Evolutionary conservation across 306 rosid species (phyloP).

Genomic region (Begonia loranthoides): DNA sequence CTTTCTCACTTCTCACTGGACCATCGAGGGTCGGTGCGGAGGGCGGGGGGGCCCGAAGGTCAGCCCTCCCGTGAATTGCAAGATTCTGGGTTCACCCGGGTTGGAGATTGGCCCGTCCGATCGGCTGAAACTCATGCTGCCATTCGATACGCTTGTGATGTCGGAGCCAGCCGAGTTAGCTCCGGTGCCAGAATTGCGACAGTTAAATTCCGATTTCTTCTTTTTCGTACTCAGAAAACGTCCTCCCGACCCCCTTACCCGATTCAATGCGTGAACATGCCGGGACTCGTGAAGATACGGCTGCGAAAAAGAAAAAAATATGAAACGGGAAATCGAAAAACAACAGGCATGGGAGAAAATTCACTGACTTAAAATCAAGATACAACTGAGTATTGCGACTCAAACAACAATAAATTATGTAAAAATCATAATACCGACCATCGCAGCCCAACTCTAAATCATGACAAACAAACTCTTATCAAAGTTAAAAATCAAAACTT

Average conservation of each 20-base stretch:
- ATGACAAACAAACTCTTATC: no score
- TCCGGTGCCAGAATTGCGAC: slow-evolving; percentile 17
- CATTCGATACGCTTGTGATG: slow-evolving; percentile 26
- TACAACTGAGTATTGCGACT: neutral
- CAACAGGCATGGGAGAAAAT: neutral
- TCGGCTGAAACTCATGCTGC: slow-evolving; percentile 21
- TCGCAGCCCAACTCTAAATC: no score
- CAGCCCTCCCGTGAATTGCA: slow-evolving; percentile 42
- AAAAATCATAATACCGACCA: no score
- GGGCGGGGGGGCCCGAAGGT: slow-evolving; percentile 21
- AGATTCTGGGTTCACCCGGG: slow-evolving; percentile 22
- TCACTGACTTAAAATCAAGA: neutral
- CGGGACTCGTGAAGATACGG: slow-evolving; percentile 95
- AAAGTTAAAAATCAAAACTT: no score
- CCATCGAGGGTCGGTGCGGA: slow-evolving; percentile 37
- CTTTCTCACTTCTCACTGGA: slow-evolving; percentile 28
- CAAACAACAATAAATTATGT: neutral
- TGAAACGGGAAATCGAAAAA: neutral
- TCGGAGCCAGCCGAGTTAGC: slow-evolving; percentile 32
- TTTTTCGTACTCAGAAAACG: slow-evolving; percentile 68
- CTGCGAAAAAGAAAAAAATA: slow-evolving; percentile 30
- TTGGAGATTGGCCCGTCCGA: slow-evolving; percentile 31
- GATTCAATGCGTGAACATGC: slow-evolving; percentile 68
- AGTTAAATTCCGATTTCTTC: slow-evolving; percentile 26
- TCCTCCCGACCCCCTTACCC: slow-evolving; percentile 87